phyloP scores from a whole-genome alignment of 1,284 basidiomycete species.

The Heimioporus punctisporus region DNA sequence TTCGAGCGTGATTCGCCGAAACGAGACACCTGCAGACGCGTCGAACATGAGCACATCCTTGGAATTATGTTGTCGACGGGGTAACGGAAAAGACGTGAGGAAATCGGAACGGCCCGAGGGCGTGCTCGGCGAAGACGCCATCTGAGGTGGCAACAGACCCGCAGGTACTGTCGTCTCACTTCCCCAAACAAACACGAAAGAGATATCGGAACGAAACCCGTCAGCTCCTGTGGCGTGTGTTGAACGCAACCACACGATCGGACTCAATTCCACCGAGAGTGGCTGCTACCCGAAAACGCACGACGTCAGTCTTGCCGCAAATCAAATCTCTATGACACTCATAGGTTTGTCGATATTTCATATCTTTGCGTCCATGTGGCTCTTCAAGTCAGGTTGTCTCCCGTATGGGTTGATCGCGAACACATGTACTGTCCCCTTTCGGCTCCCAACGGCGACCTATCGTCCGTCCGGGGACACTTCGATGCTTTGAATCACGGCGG shows the following conservation, averaged over 20 bases:
- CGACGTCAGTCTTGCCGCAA: slow-evolving; percentile 8
- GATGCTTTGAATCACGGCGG: slow-evolving; percentile 61
- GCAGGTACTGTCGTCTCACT: slow-evolving; percentile 36
- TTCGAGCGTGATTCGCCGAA: slow-evolving; percentile 53
- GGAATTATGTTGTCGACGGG: slow-evolving; percentile 43
- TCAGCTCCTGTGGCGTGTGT: slow-evolving; percentile 35
- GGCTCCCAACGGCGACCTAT: slow-evolving; percentile 72
- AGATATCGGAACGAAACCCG: slow-evolving; percentile 42
- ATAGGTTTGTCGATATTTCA: slow-evolving; percentile 56
- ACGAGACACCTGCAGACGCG: slow-evolving; percentile 57
- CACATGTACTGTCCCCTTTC: slow-evolving; percentile 68
- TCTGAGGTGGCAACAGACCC: slow-evolving; percentile 40
- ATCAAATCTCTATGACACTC: slow-evolving; percentile 23
- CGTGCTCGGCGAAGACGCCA: slow-evolving; percentile 34
- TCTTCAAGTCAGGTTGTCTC: slow-evolving; percentile 63
- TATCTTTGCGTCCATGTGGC: slow-evolving; percentile 63
- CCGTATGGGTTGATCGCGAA: slow-evolving; percentile 81
- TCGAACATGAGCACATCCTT: slow-evolving; percentile 72
- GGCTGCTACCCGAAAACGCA: slow-evolving; percentile 40
- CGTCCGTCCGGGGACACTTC: slow-evolving; percentile 64
- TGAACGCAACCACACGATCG: slow-evolving; percentile 59
- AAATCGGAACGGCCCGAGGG: slow-evolving; percentile 36
- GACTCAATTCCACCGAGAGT: slow-evolving; percentile 53
- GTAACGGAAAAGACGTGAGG: slow-evolving; percentile 32
- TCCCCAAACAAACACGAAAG: slow-evolving; percentile 56